These are phyloP conservation scores for Botryotinia globosa DNA, from an alignment of 2,329 filamentous ascomycete species.

Conservation along the genomic window DNA sequence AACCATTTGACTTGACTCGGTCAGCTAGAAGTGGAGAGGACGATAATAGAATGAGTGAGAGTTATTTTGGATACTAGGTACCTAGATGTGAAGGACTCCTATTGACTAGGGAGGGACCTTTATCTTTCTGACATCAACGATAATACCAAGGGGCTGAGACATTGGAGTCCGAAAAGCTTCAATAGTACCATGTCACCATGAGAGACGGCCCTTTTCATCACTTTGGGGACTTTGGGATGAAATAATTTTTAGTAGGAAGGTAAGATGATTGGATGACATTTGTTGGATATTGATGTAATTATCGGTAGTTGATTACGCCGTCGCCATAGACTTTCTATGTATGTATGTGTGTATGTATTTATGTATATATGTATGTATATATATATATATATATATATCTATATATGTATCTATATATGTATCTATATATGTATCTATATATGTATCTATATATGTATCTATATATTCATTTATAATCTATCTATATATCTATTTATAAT, in stretches of 20 bases:
- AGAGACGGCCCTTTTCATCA: conserved; percentile 15
- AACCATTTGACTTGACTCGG: conserved; percentile 19
- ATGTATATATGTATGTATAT: too few relatives aligned
- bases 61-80: too few relatives aligned
- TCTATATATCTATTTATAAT: too few relatives aligned
- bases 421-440: too few relatives aligned
- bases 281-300: not conserved
- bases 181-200: conserved; percentile 13
- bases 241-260: not conserved
- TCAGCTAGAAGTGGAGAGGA: not conserved
- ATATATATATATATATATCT: too few relatives aligned
- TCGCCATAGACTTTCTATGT: not conserved
- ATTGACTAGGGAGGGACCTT: not conserved
- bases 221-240: not conserved
- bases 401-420: too few relatives aligned
- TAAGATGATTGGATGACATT: not conserved
- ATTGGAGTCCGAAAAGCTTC: conserved; percentile 16
- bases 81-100: not conserved
- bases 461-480: too few relatives aligned
- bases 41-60: conserved; percentile 3
- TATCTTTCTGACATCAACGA: not conserved
- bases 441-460: too few relatives aligned
- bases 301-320: conserved; percentile 9
- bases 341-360: too few relatives aligned
- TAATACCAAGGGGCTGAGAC: conserved; percentile 19